A percentile compares a stretch with the other conserved stretches of the same genome.
Conservation (phyloP, 768 basidiomycete species). For the Dentipellis fragilis region DNA sequence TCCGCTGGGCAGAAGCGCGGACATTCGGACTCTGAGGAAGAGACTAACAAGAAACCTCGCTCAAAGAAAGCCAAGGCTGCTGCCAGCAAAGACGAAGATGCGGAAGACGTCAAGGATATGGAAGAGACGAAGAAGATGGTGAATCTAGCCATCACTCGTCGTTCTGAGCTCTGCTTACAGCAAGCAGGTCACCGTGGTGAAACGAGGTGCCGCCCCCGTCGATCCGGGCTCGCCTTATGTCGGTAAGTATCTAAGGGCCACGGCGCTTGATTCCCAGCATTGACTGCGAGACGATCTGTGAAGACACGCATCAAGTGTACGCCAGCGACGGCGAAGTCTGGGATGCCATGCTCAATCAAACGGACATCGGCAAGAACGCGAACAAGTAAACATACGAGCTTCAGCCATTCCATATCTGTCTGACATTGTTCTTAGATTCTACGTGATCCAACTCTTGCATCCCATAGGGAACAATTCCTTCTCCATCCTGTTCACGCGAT, state of each 20-base stretch:
- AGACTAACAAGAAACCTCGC: slow-evolving; percentile 13
- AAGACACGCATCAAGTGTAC: slow-evolving; percentile 46
- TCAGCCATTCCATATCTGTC: not conserved
- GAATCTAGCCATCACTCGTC: slow-evolving; percentile 1
- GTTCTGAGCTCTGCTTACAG: not conserved
- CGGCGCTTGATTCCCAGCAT: not conserved
- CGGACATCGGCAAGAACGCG: slow-evolving; percentile 39
- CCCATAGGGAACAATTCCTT: slow-evolving; percentile 28
- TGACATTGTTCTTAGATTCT: slow-evolving; percentile 30
- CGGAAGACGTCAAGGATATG: not conserved
- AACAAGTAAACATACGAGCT: slow-evolving; percentile 30
- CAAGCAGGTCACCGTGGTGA: slow-evolving; percentile 33
- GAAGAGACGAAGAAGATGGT: slow-evolving; percentile 39
- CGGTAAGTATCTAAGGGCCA: slow-evolving; percentile 25
- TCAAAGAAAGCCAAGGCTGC: slow-evolving; percentile 22
- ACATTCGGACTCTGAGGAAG: slow-evolving; percentile 13
- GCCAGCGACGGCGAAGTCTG: slow-evolving; percentile 30
- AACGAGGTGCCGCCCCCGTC: slow-evolving; percentile 46
- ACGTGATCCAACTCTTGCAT: slow-evolving; percentile 48
- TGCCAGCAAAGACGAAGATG: slow-evolving; percentile 9
- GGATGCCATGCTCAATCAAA: slow-evolving; percentile 59
- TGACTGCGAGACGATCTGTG: not conserved
- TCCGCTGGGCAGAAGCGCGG: not conserved
- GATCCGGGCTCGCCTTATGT: slow-evolving; percentile 36
- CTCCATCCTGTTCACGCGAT: slow-evolving; percentile 39